Evolutionary conservation across 495 filamentous ascomycete genomes (phyloP).

Genomic region (Aspergillus funiculosus): DNA sequence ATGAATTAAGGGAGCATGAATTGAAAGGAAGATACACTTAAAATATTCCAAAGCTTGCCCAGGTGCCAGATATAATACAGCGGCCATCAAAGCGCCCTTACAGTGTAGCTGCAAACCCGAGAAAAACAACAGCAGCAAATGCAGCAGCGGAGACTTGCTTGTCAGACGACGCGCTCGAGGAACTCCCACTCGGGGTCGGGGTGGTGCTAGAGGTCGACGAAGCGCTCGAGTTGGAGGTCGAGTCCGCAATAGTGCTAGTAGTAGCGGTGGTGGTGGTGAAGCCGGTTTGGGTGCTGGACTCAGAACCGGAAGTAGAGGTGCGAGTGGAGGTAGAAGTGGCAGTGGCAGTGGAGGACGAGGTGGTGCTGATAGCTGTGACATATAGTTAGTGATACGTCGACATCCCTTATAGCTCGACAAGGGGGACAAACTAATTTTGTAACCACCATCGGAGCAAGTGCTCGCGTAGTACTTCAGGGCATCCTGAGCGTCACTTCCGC

Average conservation of each 20-base stretch:
- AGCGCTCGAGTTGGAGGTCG: constrained; percentile 14
- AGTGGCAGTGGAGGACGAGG: constrained; percentile 11
- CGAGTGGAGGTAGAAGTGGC: constrained; percentile 13
- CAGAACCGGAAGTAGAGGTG: constrained; percentile 15
- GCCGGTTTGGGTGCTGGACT: constrained; percentile 20
- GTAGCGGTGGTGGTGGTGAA: constrained; percentile 18
- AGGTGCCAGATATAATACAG: constrained; percentile 8
- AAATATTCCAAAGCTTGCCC: constrained; percentile 1
- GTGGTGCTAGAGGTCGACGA: background rate
- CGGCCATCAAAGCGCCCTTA: constrained; percentile 16
- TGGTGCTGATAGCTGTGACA: constrained; percentile 1
- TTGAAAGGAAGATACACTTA: constrained; percentile 8
- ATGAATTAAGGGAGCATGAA: constrained; percentile 6
- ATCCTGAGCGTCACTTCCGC: constrained; percentile 24
- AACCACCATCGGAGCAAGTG: constrained; percentile 28
- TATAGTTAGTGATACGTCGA: constrained; percentile 1
- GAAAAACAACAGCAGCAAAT: constrained; percentile 36
- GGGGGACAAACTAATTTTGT: constrained; percentile 32
- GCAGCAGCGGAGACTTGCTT: constrained; percentile 33
- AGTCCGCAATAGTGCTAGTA: constrained; percentile 11
- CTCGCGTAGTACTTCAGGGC: constrained; percentile 31
- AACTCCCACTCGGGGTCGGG: constrained; percentile 6
- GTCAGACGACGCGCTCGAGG: constrained; percentile 23
- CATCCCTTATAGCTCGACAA: background rate
- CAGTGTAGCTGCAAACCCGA: constrained; percentile 36